phyloP scores from a whole-genome alignment of 306 rosid genomes.

The Hippophae tibetana region DNA sequence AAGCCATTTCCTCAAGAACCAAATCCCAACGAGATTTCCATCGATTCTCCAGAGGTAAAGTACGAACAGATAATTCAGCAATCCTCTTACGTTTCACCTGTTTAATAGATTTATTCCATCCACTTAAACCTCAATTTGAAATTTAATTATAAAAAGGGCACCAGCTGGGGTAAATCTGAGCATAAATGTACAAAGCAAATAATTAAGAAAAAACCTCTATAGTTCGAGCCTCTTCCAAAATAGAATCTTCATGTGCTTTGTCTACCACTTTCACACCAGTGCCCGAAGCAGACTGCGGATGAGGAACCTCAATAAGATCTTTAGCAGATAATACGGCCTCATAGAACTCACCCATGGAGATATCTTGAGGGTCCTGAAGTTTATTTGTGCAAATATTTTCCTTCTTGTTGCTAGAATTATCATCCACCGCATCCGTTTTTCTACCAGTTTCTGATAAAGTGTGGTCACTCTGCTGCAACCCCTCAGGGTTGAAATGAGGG shows the following conservation, averaged over 20 bases:
- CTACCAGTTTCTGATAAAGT: slow-evolving; percentile 33
- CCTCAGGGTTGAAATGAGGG: slow-evolving; percentile 33
- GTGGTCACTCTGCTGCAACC: slow-evolving; percentile 34
- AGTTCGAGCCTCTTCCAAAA: slow-evolving; percentile 74
- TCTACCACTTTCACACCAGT: slow-evolving; percentile 38
- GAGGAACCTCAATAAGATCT: slow-evolving; percentile 30
- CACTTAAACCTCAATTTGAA: slow-evolving; percentile 15
- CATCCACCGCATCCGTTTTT: slow-evolving; percentile 29
- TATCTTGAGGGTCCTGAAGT: slow-evolving; percentile 25
- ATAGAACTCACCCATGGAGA: slow-evolving; percentile 29
- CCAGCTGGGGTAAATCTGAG: slow-evolving; percentile 12
- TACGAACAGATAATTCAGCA: slow-evolving; percentile 60
- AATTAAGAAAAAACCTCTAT: slow-evolving; percentile 55
- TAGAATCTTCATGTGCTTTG: slow-evolving; percentile 85
- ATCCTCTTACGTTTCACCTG: slow-evolving; percentile 96
- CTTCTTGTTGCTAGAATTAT: slow-evolving; percentile 31
- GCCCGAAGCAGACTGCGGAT: slow-evolving; percentile 31
- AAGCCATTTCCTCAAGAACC: slow-evolving; percentile 93
- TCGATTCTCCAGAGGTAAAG: slow-evolving; percentile 42
- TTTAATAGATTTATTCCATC: slow-evolving; percentile 20
- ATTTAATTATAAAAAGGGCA: slow-evolving; percentile 2
- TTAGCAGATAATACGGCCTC: slow-evolving; percentile 29
- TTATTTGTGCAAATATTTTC: slow-evolving; percentile 28
- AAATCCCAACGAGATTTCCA: slow-evolving; percentile 86
- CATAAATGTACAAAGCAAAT: slow-evolving; percentile 16